phyloP scores from a whole-genome alignment of 805 yeast genomes.

The Alloascoidea hylecoeti region DNA sequence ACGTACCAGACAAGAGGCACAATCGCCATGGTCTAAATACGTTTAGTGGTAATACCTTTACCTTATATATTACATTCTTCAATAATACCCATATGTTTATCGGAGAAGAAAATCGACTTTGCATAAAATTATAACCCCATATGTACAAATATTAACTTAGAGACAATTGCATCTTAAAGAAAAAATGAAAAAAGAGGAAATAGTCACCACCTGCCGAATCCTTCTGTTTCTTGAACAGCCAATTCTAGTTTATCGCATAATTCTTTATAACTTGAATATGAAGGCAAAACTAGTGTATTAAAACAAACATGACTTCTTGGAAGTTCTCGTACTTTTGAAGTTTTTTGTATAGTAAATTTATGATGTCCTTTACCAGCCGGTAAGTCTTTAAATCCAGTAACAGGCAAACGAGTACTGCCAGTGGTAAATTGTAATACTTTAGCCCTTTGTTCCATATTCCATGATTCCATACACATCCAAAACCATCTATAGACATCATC shows the following conservation, averaged over 20 bases:
- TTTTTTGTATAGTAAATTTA: slow-evolving; percentile 82
- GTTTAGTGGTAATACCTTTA: too few relatives aligned
- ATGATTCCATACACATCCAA: slow-evolving; percentile 95
- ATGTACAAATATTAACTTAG: too few relatives aligned
- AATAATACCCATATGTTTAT: too few relatives aligned
- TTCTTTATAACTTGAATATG: slow-evolving; percentile 78
- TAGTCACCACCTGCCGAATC: slow-evolving; percentile 1
- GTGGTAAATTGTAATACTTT: slow-evolving; percentile 90
- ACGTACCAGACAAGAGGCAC: too few relatives aligned
- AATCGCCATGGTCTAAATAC: too few relatives aligned
- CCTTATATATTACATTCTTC: too few relatives aligned
- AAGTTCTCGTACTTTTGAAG: slow-evolving; percentile 69
- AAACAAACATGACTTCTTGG: slow-evolving; percentile 97
- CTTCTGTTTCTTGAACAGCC: slow-evolving; percentile 59
- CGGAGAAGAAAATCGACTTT: too few relatives aligned
- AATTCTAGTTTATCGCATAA: slow-evolving; percentile 65
- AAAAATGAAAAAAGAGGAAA: too few relatives aligned
- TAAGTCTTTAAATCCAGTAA: slow-evolving; percentile 83
- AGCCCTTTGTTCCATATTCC: slow-evolving; percentile 88
- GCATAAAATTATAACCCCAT: too few relatives aligned
- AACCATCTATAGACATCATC: slow-evolving; percentile 90
- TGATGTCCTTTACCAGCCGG: slow-evolving; percentile 79
- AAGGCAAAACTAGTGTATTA: slow-evolving; percentile 89
- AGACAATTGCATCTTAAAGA: too few relatives aligned
- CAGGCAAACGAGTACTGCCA: slow-evolving; percentile 93